These are phyloP conservation scores for Boletellus deceptivus DNA, from an alignment of 1,284 basidiomycete genomes.

Conservation along the genomic window DNA sequence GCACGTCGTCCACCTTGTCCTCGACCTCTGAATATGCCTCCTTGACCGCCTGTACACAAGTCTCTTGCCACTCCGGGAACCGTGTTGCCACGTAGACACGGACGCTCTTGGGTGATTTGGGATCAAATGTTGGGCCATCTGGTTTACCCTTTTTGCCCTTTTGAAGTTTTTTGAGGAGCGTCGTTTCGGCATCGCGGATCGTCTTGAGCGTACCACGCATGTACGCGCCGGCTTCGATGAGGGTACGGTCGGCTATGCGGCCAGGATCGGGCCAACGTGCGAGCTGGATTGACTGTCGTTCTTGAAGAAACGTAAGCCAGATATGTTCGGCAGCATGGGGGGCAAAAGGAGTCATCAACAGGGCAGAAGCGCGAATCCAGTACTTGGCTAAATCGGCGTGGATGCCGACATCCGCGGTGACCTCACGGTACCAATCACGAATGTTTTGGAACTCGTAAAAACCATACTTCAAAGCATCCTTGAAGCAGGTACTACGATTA, in stretches of 20 bases:
- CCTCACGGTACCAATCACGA: constrained; percentile 96
- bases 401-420: constrained; percentile 88
- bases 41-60: constrained; percentile 75
- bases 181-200: constrained; percentile 87
- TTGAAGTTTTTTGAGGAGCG: constrained; percentile 72
- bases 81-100: constrained; percentile 86
- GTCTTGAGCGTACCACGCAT: constrained; percentile 85
- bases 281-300: constrained; percentile 75
- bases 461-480: constrained; percentile 92
- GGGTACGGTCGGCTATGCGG: constrained; percentile 53
- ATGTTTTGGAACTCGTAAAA: constrained; percentile 95
- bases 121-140: constrained; percentile 61
- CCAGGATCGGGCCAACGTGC: constrained; percentile 77
- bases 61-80: constrained; percentile 95
- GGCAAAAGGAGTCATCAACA: constrained; percentile 86
- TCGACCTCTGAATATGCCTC: constrained; percentile 62
- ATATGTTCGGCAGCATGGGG: constrained; percentile 96
- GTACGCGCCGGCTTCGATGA: constrained; percentile 78
- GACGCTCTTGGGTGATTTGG: constrained; percentile 82
- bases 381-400: constrained; percentile 75
- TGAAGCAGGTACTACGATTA: constrained; percentile 79
- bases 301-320: constrained; percentile 75
- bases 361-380: constrained; percentile 82
- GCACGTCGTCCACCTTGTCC: constrained; percentile 80
- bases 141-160: constrained; percentile 56